A percentile compares a stretch with the other conserved stretches of the same genome.
Evolutionary conservation across 1,284 basidiomycete genomes (phyloP).

Genomic region (Melampsora americana): DNA sequence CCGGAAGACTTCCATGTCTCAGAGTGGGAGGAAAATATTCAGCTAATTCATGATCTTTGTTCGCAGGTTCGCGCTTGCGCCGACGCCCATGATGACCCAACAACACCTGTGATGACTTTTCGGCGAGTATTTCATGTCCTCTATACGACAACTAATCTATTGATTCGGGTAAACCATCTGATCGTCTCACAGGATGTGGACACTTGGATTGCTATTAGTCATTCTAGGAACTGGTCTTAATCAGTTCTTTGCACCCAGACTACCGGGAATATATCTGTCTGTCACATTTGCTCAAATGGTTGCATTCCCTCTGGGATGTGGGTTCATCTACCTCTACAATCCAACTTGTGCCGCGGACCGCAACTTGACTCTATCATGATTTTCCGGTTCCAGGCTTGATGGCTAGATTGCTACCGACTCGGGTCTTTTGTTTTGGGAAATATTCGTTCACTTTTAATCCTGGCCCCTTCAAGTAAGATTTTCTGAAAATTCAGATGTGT

Average conservation of each 20-base stretch:
- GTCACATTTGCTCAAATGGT: constrained; percentile 42
- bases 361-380: too few relatives aligned
- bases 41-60: neutral
- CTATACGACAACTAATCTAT: neutral
- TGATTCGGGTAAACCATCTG: neutral
- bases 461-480: constrained; percentile 41
- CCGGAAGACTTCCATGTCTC: neutral
- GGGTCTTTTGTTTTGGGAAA: constrained; percentile 1
- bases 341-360: neutral
- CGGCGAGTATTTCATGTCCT: constrained; percentile 53
- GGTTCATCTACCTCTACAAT: neutral
- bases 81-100: constrained; percentile 70
- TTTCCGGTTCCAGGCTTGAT: constrained; percentile 23
- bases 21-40: neutral
- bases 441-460: constrained; percentile 33
- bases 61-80: constrained; percentile 65
- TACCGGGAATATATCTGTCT: constrained; percentile 31
- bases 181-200: constrained; percentile 39
- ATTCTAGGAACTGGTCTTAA: constrained; percentile 34
- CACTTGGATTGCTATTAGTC: constrained; percentile 31
- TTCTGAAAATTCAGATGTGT: neutral
- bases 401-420: constrained; percentile 20
- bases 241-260: constrained; percentile 36
- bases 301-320: constrained; percentile 40
- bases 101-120: constrained; percentile 77